Base-by-base conservation (phyloP, 306 rosid genomes). In the Dalbergia cochinchinensis region DNA sequence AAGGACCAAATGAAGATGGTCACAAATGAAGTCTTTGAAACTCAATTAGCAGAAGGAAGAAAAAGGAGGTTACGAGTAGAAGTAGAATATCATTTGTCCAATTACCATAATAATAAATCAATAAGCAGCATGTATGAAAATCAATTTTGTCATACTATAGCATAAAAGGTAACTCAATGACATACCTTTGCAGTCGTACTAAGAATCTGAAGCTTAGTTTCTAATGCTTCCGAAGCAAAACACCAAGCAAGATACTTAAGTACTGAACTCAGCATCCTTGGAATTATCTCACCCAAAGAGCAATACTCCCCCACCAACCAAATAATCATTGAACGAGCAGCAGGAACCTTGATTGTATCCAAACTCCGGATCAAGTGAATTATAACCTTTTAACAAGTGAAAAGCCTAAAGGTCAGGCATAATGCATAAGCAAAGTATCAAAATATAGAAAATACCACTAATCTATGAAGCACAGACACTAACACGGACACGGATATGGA, bases 221-320 rank as follows among this genome's bases (percentile, higher is more conserved):
- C 97, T 73, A 82, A 72, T 50, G 88, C 96, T 90, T 96, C 99
- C 41, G 97, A 89, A 80, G 93, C 65, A 82, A 96, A 93, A 83
- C 89, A 79, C 88, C 96, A 44, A 44, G 94, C 97, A 69, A 93
- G 94, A 89, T 96, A 93, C 87, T 86, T 89, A 12, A 92, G 92
- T 62, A 93, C 89, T 22, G 97, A 87, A 61, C 87, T 80, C 85
- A 93, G 78, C 94, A 93, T 88, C 85, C 87, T 91, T 13, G 96
- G 96, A 69, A 96, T 89, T 61, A 89, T 84, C 74, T 89, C 89
- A 33, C 99, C 98, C 74, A 96, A 73, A 48, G 94, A 85, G 86
- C 89, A 88, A 79, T 96, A 91, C 89, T 96, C 97, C 78, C 99
- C 99, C 57, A 93, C 79, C 94, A 96, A 86, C 99, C 99, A 93